A percentile compares a stretch with the other conserved stretches of the same genome.
phyloP scores from a whole-genome alignment of 176 grass and related monocot species.

The Lolium perenne region DNA sequence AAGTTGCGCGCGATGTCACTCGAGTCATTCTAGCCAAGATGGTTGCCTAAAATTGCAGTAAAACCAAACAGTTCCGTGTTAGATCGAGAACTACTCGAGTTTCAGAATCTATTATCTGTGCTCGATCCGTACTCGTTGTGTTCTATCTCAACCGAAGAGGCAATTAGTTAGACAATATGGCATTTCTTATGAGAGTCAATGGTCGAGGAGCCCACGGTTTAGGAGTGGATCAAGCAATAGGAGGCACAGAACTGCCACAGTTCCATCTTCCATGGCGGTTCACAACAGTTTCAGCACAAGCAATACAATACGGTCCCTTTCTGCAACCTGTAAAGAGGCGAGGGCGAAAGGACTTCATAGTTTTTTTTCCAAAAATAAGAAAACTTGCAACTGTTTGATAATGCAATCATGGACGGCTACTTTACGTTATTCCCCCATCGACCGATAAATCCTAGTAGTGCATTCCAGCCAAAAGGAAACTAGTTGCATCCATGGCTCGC shows the following conservation, averaged over 20 bases:
- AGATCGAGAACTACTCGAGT: background rate
- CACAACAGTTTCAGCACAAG: slow-evolving; percentile 23
- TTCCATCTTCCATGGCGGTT: background rate
- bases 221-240: background rate
- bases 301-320: slow-evolving; percentile 30
- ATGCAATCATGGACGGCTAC: slow-evolving; percentile 43
- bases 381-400: slow-evolving; percentile 10
- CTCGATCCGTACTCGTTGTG: background rate
- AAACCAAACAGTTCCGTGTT: slow-evolving; percentile 15
- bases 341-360: slow-evolving; percentile 16
- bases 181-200: slow-evolving; percentile 6
- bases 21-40: background rate
- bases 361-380: background rate
- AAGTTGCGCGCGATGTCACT: background rate
- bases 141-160: slow-evolving; percentile 31
- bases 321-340: slow-evolving; percentile 45
- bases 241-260: slow-evolving; percentile 17
- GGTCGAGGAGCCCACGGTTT: background rate
- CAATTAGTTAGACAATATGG: background rate
- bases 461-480: slow-evolving; percentile 57
- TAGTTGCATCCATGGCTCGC: slow-evolving; percentile 37
- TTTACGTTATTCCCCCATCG: slow-evolving; percentile 49
- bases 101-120: background rate
- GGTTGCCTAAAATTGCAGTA: slow-evolving; percentile 16
- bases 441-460: slow-evolving; percentile 41